Evolutionary conservation across 2,329 filamentous ascomycete genomes (phyloP).

Genomic region (Fusarium lateritium): DNA sequence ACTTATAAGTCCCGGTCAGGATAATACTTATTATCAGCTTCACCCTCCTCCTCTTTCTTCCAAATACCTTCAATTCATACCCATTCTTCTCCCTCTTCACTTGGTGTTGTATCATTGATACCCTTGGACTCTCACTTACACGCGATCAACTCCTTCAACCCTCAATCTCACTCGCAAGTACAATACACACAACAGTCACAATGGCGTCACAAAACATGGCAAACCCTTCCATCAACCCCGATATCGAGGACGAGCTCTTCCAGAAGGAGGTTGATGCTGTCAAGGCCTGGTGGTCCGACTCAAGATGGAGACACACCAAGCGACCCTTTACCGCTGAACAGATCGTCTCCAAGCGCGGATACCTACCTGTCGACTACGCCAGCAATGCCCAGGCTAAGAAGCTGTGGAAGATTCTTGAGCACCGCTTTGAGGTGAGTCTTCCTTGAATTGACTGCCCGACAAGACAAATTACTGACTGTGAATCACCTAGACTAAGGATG

Average conservation of each 20-base stretch:
- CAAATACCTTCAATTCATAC: constrained; percentile 9
- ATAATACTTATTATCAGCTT: constrained; percentile 47
- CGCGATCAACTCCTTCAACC: constrained; percentile 2
- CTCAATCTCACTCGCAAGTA: constrained; percentile 2
- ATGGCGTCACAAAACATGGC: constrained; percentile 77
- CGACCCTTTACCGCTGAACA: constrained; percentile 95
- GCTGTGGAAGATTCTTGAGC: constrained; percentile 91
- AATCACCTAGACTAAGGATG: constrained; percentile 77
- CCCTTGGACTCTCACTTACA: constrained; percentile 25
- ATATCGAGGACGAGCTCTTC: constrained; percentile 76
- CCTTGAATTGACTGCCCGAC: not conserved
- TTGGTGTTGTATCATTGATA: constrained; percentile 15
- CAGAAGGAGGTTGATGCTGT: constrained; percentile 87
- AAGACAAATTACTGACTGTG: constrained; percentile 2
- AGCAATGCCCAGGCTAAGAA: constrained; percentile 94
- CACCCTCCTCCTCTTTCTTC: constrained; percentile 23
- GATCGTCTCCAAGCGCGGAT: constrained; percentile 95
- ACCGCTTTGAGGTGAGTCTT: constrained; percentile 81
- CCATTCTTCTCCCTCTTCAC: constrained; percentile 9
- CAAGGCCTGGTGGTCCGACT: constrained; percentile 94
- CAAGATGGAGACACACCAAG: constrained; percentile 93
- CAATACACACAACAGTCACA: constrained; percentile 19
- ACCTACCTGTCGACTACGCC: constrained; percentile 90
- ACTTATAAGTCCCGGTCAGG: constrained; percentile 37
- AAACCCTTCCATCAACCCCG: constrained; percentile 69